Conservation (phyloP, 805 yeast species). For the Teunomyces barrocoloradensis region DNA sequence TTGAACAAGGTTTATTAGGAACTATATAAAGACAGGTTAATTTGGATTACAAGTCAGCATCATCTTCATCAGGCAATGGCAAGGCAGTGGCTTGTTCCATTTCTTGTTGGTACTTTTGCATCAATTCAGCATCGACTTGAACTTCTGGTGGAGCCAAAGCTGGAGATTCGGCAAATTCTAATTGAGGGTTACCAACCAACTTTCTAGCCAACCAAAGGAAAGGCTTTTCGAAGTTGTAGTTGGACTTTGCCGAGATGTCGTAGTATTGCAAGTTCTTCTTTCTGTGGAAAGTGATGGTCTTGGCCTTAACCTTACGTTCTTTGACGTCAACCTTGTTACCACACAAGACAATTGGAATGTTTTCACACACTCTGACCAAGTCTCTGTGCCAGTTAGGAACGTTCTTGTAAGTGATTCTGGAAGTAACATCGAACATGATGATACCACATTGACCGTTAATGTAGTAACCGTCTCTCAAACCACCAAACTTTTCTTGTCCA, state of each 20-base stretch:
- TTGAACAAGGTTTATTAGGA: slow-evolving; percentile 3
- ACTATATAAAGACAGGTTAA: background rate
- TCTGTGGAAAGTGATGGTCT: slow-evolving; percentile 99
- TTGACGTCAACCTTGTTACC: slow-evolving; percentile 99
- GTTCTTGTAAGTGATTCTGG: slow-evolving; percentile 98
- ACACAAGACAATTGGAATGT: slow-evolving; percentile 97
- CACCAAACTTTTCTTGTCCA: slow-evolving; percentile 99
- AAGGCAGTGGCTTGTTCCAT: slow-evolving; percentile 99
- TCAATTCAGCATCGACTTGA: slow-evolving; percentile 90
- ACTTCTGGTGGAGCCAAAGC: slow-evolving; percentile 99
- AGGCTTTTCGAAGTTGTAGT: slow-evolving; percentile 99
- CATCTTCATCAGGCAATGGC: slow-evolving; percentile 99
- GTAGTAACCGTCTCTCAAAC: slow-evolving; percentile 99
- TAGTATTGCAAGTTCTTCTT: slow-evolving; percentile 99
- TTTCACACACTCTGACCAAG: slow-evolving; percentile 98
- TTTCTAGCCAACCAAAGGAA: slow-evolving; percentile 99
- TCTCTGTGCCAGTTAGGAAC: slow-evolving; percentile 99
- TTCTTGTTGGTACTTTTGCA: slow-evolving; percentile 98
- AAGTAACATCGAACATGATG: slow-evolving; percentile 99
- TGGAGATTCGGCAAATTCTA: slow-evolving; percentile 98
- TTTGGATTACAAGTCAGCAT: slow-evolving; percentile 82
- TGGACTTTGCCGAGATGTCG: slow-evolving; percentile 99
- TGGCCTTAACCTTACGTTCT: slow-evolving; percentile 99
- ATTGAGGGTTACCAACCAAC: slow-evolving; percentile 95
- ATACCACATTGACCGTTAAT: slow-evolving; percentile 99